Base-by-base conservation (phyloP, 257 asterid species). In the Nicotiana obtusifolia region DNA sequence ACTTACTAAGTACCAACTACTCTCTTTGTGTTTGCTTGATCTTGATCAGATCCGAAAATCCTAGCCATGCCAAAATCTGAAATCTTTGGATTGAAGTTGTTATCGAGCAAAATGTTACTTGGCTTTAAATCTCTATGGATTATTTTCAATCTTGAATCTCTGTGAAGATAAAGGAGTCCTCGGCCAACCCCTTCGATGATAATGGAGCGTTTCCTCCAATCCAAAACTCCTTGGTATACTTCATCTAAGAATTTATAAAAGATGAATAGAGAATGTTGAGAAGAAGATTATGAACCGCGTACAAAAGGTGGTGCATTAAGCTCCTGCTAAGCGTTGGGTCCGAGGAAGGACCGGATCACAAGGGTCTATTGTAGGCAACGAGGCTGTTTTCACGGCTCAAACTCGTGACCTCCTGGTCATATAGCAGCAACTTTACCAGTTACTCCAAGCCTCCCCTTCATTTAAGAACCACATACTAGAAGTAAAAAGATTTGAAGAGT, bases 61-160 rank as follows among this genome's bases (percentile, higher is more conserved):
- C 93, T 90, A 11, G 94, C 94, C 82, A 88, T 89, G 14, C 95
- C 93, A 76, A 93, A 91, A 85, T 93, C 93, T 9, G 96, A 89
- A 71, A 93, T 90, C 87, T 90, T 90, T 4, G 95, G 93, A 24
- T 53, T 87, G 93, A 93, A 84, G 77, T 89, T 86, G 17, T 89
- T 83, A 35, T 91, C 93, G 6, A 91, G 83, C 77, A 93, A 80
- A 33, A 93, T 88, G 81, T 93, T 91, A 80, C 90, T 77, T 10
- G 92, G 88, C 61, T 91, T 92, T 79, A 91, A 16, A 84, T 92
- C 94, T 67, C 95, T 83, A 52, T 89, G 95, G 14, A 92, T 90
- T n/a, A 92, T 87, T 57, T 64, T 86, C 13, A 92, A 78, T 17
- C 94, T 85, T 10, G 97, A 88, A 88, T 90, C 87, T 85, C 85